phyloP scores from a whole-genome alignment of 2,329 filamentous ascomycete genomes.

The Orbilia quercus region DNA sequence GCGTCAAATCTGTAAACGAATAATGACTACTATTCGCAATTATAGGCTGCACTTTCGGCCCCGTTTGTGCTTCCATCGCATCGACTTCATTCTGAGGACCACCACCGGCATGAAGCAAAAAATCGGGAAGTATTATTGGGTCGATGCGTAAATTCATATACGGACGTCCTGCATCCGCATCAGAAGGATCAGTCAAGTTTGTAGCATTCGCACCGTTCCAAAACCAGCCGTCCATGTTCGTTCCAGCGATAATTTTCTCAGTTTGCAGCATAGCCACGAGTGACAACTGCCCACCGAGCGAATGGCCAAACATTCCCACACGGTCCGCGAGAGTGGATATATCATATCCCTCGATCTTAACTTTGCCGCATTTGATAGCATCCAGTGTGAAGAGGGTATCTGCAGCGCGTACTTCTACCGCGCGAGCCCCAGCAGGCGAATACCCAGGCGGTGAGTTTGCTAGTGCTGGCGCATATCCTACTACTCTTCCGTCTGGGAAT shows the following conservation, averaged over 20 bases:
- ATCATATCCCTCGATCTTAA: constrained; percentile 23
- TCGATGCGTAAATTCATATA: constrained; percentile 14
- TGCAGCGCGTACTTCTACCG: constrained; percentile 23
- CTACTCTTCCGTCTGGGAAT: constrained; percentile 18
- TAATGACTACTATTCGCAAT: constrained; percentile 31
- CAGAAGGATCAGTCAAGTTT: constrained; percentile 20
- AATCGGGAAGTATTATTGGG: constrained; percentile 13
- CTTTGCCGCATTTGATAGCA: constrained; percentile 18
- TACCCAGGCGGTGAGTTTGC: constrained; percentile 18
- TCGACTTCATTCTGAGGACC: constrained; percentile 40
- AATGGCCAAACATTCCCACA: constrained; percentile 36
- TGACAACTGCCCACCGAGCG: constrained; percentile 22
- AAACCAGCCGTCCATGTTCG: constrained; percentile 48
- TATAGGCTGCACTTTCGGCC: constrained; percentile 37
- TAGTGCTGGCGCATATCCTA: neutral
- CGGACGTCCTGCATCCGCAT: constrained; percentile 25
- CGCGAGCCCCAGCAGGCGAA: constrained; percentile 7
- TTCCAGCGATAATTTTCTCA: constrained; percentile 24
- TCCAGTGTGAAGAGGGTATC: constrained; percentile 24
- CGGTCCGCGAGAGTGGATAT: constrained; percentile 15
- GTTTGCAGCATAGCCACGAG: constrained; percentile 35
- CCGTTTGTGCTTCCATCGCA: constrained; percentile 30
- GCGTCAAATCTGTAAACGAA: constrained; percentile 35
- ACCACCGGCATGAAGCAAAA: constrained; percentile 26
- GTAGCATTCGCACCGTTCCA: constrained; percentile 39